Evolutionary conservation across 2,329 filamentous ascomycete genomes (phyloP), one percentile per base, ranked within the genome.

Genomic region (Monilinia fructicola): DNA sequence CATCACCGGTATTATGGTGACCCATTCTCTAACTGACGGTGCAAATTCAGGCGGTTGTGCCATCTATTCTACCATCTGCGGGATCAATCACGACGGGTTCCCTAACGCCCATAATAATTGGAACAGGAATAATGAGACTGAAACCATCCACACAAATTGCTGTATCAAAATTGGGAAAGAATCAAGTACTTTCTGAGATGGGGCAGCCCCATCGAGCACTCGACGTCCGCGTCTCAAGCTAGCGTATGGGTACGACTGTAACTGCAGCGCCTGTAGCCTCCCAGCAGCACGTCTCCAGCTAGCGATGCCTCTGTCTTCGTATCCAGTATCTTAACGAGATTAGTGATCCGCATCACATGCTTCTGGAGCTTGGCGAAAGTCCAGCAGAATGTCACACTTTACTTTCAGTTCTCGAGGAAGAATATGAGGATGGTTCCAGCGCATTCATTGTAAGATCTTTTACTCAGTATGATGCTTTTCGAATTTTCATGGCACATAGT

Each of bases 401-500:
- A 44, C 69, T 76, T 54, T 62, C 71, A 67, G 31, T 73, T 23
- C 67, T 76, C 6, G 67, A 76, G 12, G 66, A 73, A 26, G 74
- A 65, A 67, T 68, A 44, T 40, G 38, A 63, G 7, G 71, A 68
- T 28, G 31, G 62, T 65, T 9, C 71, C 35, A 65, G 54, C 23
- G 67, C 54, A 4, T 66, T 69, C n/a, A 60, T 70, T 35, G 31
- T 35, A 35, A 5, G 31, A 26, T 67, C 76, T 40, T 73, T 76
- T n/a, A 64, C 77, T 9, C 81, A 80, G 68, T 79, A 79, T 64
- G 77, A 80, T 66, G 79, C 79, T 23, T 78, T 80, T 60, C 77
- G 80, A 69, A 76, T 82, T 55, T 68, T 72, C 60, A 75, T 79
- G 52, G 71, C 73, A 10, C 77, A 81, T 72, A 75, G 78, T 0